Conservation (phyloP, 257 asterid species). For the Plantago ovata region DNA sequence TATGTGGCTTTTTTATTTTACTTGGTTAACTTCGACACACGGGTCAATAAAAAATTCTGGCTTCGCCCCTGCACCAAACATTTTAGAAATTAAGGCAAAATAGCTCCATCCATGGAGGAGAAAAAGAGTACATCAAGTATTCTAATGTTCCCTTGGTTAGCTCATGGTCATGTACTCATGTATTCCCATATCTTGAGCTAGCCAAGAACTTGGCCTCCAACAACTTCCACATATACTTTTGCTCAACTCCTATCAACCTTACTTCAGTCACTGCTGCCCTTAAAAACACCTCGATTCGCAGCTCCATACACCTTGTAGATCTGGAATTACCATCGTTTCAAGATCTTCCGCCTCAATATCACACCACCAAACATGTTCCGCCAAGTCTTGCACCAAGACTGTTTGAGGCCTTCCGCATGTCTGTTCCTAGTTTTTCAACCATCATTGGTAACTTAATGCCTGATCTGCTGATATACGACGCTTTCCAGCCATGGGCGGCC, state of each 20-base stretch:
- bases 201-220: slow-evolving; percentile 22
- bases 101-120: not conserved
- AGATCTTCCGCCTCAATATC: slow-evolving; percentile 33
- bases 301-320: slow-evolving; percentile 23
- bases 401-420: slow-evolving; percentile 22
- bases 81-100: too few species aligned
- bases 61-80: too few species aligned
- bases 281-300: not conserved
- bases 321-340: slow-evolving; percentile 23
- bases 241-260: slow-evolving; percentile 33
- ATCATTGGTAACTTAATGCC: slow-evolving; percentile 23
- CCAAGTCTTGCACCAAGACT: slow-evolving; percentile 22
- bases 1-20: too few species aligned
- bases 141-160: slow-evolving; percentile 35
- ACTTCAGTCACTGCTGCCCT: slow-evolving; percentile 23
- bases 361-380: slow-evolving; percentile 39
- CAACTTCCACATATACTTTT: slow-evolving; percentile 28
- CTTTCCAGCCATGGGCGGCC: slow-evolving; percentile 36
- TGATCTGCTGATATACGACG: slow-evolving; percentile 31
- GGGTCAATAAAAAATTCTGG: too few species aligned
- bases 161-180: too few species aligned
- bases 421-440: slow-evolving; percentile 21
- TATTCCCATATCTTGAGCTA: slow-evolving; percentile 28
- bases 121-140: not conserved
- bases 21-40: too few species aligned